These are phyloP conservation scores for Boletellus emodensis DNA, from an alignment of 768 basidiomycete genomes.

Conservation along the genomic window DNA sequence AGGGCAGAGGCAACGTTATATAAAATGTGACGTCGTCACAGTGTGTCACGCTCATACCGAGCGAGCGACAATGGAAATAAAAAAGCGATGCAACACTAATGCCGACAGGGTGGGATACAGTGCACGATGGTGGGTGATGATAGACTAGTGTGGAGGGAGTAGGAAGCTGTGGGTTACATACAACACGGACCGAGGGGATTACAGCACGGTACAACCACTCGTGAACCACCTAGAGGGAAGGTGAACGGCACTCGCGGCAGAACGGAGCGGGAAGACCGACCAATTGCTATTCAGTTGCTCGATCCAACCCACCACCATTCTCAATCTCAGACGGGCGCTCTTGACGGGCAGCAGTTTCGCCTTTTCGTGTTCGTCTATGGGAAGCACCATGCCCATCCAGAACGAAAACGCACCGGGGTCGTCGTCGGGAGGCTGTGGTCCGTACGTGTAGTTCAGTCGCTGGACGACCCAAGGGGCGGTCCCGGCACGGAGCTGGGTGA, in stretches of 20 bases:
- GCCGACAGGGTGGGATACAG: constrained; percentile 7
- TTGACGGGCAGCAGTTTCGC: constrained; percentile 81
- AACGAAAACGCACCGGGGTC: constrained; percentile 75
- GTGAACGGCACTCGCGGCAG: constrained; percentile 15
- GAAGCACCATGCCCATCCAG: constrained; percentile 88
- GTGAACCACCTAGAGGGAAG: constrained; percentile 64
- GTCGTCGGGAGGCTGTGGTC: constrained; percentile 57
- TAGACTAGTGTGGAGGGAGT: constrained; percentile 7
- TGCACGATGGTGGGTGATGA: constrained; percentile 7
- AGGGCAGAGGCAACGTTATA: constrained; percentile 9
- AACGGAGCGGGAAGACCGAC: constrained; percentile 31
- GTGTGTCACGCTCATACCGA: constrained; percentile 2
- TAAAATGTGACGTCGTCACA: constrained; percentile 7
- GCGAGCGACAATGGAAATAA: not conserved
- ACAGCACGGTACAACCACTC: constrained; percentile 60
- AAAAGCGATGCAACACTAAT: not conserved
- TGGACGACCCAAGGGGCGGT: constrained; percentile 94
- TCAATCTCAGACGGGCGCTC: constrained; percentile 70
- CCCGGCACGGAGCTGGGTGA: constrained; percentile 58
- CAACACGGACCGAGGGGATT: constrained; percentile 12
- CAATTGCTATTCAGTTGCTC: constrained; percentile 65
- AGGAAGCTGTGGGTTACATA: constrained; percentile 11
- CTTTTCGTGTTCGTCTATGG: constrained; percentile 89
- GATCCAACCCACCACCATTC: constrained; percentile 93
- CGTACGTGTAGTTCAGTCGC: constrained; percentile 74